Percentiles rank a stretch among this genome's conserved stretches.
Evolutionary conservation across 768 basidiomycete species (phyloP).

Genomic region (Tephrocybe sp.): DNA sequence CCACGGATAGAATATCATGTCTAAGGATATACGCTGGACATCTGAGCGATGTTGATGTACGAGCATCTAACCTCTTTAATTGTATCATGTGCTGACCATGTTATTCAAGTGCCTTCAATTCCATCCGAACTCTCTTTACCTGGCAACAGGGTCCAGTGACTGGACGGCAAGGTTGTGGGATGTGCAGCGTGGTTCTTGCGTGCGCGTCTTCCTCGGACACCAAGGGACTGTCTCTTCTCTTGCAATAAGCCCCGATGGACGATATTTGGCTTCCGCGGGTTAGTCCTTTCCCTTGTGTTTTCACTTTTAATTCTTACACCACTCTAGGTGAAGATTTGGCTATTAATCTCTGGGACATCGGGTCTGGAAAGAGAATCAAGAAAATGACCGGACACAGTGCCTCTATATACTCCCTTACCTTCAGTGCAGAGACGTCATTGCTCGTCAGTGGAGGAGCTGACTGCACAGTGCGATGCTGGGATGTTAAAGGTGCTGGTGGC

Average conservation of each 20-base stretch:
- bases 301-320: background rate
- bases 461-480: conserved; percentile 99
- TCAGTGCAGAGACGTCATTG: conserved; percentile 88
- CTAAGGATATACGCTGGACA: conserved; percentile 94
- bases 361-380: conserved; percentile 92
- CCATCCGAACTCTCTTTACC: conserved; percentile 96
- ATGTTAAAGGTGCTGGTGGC: conserved; percentile 81
- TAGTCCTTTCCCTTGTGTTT: conserved; percentile 10
- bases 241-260: conserved; percentile 91
- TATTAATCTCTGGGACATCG: conserved; percentile 96
- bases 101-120: conserved; percentile 81
- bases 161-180: conserved; percentile 98
- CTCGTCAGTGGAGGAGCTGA: conserved; percentile 92
- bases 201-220: conserved; percentile 95
- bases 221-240: conserved; percentile 84
- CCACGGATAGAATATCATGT: conserved; percentile 85
- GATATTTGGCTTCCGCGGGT: conserved; percentile 91
- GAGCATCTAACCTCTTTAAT: conserved; percentile 29
- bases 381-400: conserved; percentile 94
- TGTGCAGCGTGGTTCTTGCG: conserved; percentile 91
- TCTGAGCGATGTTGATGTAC: conserved; percentile 93
- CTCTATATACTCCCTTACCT: conserved; percentile 87
- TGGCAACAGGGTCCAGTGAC: conserved; percentile 96
- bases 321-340: conserved; percentile 80
- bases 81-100: background rate